These are phyloP conservation scores for Echria macrotheca DNA, from an alignment of 495 filamentous ascomycete genomes.

Conservation along the genomic window DNA sequence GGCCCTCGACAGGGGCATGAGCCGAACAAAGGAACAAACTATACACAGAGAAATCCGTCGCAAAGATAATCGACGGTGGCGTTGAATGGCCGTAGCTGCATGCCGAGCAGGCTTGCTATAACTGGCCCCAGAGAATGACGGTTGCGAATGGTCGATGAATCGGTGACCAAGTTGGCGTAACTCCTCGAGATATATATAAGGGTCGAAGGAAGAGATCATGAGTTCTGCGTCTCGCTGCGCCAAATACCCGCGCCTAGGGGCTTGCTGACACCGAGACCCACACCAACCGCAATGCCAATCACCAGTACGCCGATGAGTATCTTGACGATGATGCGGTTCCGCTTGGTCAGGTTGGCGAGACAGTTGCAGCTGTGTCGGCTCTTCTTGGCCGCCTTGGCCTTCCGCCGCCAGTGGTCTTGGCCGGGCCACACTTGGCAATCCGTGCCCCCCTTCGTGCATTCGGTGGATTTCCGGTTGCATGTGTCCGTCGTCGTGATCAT, in stretches of 20 bases:
- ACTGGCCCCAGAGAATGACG: background rate
- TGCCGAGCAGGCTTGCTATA: background rate
- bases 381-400: conserved; percentile 43
- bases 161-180: too few species aligned
- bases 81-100: background rate
- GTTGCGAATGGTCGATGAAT: too few species aligned
- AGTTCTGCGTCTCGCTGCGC: conserved; percentile 30
- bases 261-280: conserved; percentile 48
- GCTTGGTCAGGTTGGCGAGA: conserved; percentile 40
- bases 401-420: conserved; percentile 45
- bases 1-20: background rate
- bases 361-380: conserved; percentile 39
- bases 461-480: conserved; percentile 27
- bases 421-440: conserved; percentile 47
- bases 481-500: conserved; percentile 33
- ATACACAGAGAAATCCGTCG: conserved; percentile 4
- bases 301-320: conserved; percentile 38
- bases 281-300: conserved; percentile 41
- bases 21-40: conserved; percentile 1
- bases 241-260: conserved; percentile 43
- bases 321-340: conserved; percentile 41
- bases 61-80: background rate
- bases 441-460: conserved; percentile 25
- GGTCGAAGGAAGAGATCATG: conserved; percentile 10
- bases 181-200: too few species aligned